phyloP scores from a whole-genome alignment of 2,329 filamentous ascomycete species.

The Scorias spongiosa region DNA sequence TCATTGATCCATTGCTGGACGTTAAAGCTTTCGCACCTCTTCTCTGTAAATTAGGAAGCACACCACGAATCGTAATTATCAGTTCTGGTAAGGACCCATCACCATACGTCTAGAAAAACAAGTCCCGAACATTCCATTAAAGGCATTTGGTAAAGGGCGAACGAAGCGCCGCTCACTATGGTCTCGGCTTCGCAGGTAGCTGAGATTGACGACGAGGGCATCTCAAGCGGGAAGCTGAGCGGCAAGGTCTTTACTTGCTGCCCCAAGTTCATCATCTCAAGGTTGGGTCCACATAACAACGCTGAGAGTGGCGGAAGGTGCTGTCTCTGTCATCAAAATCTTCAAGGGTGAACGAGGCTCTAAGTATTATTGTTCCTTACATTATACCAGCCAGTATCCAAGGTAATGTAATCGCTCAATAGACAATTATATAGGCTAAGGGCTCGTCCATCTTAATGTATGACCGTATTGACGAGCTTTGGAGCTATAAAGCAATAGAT shows the following conservation, averaged over 20 bases:
- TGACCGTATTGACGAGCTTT: no score
- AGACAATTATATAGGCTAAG: no score
- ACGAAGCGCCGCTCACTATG: neutral
- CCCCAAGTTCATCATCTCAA: conserved; percentile 24
- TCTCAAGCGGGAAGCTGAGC: conserved; percentile 7
- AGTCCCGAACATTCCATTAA: neutral
- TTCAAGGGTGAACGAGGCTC: conserved; percentile 22
- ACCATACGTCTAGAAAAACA: neutral
- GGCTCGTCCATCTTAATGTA: no score
- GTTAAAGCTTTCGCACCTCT: neutral
- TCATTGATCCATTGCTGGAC: neutral
- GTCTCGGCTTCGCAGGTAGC: neutral
- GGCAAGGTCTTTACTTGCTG: conserved; percentile 25
- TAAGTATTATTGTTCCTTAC: conserved; percentile 19
- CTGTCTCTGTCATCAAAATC: conserved; percentile 21
- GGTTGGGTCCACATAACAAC: conserved; percentile 20
- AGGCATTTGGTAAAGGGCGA: neutral
- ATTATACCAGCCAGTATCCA: neutral
- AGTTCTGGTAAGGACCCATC: neutral
- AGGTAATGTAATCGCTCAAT: neutral
- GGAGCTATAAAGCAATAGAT: no score
- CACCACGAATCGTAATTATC: neutral
- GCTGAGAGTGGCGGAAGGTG: conserved; percentile 22
- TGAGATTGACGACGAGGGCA: neutral
- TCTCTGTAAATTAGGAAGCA: neutral